phyloP scores from a whole-genome alignment of 1,284 basidiomycete genomes.

The Ustilago xerochloae region DNA sequence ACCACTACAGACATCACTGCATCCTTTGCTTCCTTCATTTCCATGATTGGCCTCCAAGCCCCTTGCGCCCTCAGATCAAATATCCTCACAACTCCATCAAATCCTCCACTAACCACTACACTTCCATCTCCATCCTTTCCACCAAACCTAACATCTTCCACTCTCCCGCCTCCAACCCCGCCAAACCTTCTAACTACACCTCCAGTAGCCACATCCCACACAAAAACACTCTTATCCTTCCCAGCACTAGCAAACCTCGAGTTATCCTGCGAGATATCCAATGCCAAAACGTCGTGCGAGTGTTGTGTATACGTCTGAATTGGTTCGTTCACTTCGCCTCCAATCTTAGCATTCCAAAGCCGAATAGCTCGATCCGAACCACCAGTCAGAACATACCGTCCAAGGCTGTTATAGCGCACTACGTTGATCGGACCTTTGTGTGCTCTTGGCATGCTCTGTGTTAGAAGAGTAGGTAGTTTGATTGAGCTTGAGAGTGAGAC shows the following conservation, averaged over 20 bases:
- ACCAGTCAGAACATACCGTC: conserved; percentile 88
- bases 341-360: conserved; percentile 87
- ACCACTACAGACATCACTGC: conserved; percentile 75
- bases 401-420: conserved; percentile 70
- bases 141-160: conserved; percentile 85
- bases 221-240: conserved; percentile 87
- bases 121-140: conserved; percentile 40
- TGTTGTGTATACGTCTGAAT: conserved; percentile 89
- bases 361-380: conserved; percentile 88
- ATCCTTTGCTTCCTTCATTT: conserved; percentile 88
- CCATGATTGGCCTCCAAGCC: conserved; percentile 81
- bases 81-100: conserved; percentile 57
- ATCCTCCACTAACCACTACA: conserved; percentile 52
- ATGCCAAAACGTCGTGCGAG: conserved; percentile 90
- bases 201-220: conserved; percentile 94
- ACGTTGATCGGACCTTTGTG: conserved; percentile 68
- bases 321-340: conserved; percentile 60
- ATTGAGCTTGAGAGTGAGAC: conserved; percentile 39
- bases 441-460: conserved; percentile 27
- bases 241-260: conserved; percentile 92
- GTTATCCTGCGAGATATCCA: conserved; percentile 89
- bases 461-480: conserved; percentile 21
- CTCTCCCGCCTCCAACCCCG: conserved; percentile 89
- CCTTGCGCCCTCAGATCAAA: conserved; percentile 71
- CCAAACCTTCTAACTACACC: conserved; percentile 81